Percentiles rank a stretch among this genome's conserved stretches.
phyloP scores from a whole-genome alignment of 345 rosid species.

The Gossypium sturtianum region DNA sequence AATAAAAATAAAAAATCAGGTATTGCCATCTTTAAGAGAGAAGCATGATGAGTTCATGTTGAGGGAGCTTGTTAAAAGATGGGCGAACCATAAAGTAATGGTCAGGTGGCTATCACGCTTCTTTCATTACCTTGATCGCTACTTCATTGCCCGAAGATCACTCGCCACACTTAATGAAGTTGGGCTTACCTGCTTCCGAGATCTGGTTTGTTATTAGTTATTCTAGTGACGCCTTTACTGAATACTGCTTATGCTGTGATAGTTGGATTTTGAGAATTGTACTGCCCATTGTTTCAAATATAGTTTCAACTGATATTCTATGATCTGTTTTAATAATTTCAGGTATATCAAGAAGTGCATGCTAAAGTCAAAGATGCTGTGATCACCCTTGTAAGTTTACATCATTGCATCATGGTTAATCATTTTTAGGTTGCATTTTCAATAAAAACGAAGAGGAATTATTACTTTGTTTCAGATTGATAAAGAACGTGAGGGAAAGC shows the following conservation, averaged over 20 bases:
- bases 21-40: conserved; percentile 61
- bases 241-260: background rate
- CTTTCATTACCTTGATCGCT: conserved; percentile 81
- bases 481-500: conserved; percentile 87
- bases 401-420: background rate
- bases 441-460: background rate
- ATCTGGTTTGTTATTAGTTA: conserved; percentile 40
- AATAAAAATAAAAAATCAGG: conserved; percentile 26
- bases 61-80: conserved; percentile 72
- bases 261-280: background rate
- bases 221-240: background rate
- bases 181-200: conserved; percentile 76
- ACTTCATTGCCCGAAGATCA: conserved; percentile 68
- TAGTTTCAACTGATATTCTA: background rate
- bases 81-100: conserved; percentile 85
- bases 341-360: conserved; percentile 47
- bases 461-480: conserved; percentile 49
- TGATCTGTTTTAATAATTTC: background rate
- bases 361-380: conserved; percentile 63
- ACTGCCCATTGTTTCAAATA: background rate
- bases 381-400: conserved; percentile 51
- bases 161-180: conserved; percentile 69
- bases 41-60: conserved; percentile 84
- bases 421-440: background rate
- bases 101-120: conserved; percentile 85